Conservation (phyloP, 352 stramenopile species). For the Globisporangium mamillatum region DNA sequence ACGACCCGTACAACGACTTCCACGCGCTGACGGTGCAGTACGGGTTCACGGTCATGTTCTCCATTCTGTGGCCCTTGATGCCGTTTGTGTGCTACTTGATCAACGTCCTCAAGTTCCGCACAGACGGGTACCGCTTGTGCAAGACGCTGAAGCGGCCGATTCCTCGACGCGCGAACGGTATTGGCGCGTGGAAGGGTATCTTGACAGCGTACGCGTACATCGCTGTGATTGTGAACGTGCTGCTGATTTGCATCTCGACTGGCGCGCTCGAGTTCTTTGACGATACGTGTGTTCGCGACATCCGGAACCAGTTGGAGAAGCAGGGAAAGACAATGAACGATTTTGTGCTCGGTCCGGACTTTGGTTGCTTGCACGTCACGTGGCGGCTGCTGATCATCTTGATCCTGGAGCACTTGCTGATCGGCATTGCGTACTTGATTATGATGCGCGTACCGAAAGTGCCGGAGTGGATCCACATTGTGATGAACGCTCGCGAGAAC, state of each 20-base stretch:
- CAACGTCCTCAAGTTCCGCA: constrained; percentile 66
- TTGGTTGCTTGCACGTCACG: constrained; percentile 56
- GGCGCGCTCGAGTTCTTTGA: constrained; percentile 70
- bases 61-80: constrained; percentile 76
- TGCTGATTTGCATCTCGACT: constrained; percentile 73
- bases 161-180: constrained; percentile 66
- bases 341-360: constrained; percentile 64
- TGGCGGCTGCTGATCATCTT: constrained; percentile 61
- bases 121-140: constrained; percentile 63
- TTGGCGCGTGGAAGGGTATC: constrained; percentile 66
- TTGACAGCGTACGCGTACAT: constrained; percentile 60
- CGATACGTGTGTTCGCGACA: constrained; percentile 50
- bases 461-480: constrained; percentile 44
- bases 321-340: constrained; percentile 63
- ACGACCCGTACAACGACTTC: constrained; percentile 78
- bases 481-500: constrained; percentile 57
- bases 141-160: constrained; percentile 73
- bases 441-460: constrained; percentile 54
- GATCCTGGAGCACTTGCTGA: constrained; percentile 51
- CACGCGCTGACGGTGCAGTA: constrained; percentile 69
- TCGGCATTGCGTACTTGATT: constrained; percentile 48
- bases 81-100: constrained; percentile 69
- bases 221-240: constrained; percentile 66
- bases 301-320: constrained; percentile 52
- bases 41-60: constrained; percentile 81